These are phyloP conservation scores for Saraca asoca DNA, from an alignment of 331 rosid genomes.

Conservation along the genomic window DNA sequence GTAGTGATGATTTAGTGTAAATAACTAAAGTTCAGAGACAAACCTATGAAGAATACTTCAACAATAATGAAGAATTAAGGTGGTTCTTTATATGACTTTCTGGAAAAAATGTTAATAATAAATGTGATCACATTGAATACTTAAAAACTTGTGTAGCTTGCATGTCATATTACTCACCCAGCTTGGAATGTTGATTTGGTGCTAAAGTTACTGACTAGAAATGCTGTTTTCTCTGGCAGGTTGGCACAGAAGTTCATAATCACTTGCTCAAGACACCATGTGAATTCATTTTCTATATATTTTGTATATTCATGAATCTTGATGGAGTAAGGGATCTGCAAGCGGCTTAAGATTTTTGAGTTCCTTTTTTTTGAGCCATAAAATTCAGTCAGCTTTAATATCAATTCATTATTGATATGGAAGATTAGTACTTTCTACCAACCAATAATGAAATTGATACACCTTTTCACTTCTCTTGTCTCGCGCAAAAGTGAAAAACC, in stretches of 20 bases:
- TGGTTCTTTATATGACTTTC: too few species aligned
- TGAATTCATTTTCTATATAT: not conserved
- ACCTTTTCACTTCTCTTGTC: too few species aligned
- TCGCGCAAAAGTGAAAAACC: too few species aligned
- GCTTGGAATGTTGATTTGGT: not conserved
- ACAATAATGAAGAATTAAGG: too few species aligned
- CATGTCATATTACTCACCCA: not conserved
- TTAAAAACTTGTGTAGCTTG: not conserved
- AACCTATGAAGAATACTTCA: too few species aligned
- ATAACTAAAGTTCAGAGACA: too few species aligned
- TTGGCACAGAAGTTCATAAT: slow-evolving; percentile 20
- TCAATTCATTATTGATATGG: slow-evolving; percentile 31
- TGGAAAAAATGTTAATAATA: too few species aligned
- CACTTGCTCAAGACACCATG: not conserved
- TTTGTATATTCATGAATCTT: slow-evolving; percentile 34
- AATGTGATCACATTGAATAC: too few species aligned
- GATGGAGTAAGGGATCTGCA: slow-evolving; percentile 39
- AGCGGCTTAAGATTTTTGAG: slow-evolving; percentile 44
- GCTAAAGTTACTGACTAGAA: not conserved
- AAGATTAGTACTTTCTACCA: slow-evolving; percentile 20
- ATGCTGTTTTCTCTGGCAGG: slow-evolving; percentile 26
- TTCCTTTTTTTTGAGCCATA: slow-evolving; percentile 30
- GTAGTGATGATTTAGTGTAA: not conserved
- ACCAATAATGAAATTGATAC: slow-evolving; percentile 22
- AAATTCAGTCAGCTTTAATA: slow-evolving; percentile 21